Conservation (phyloP, 495 filamentous ascomycete species). For the Cercophora sp. region DNA sequence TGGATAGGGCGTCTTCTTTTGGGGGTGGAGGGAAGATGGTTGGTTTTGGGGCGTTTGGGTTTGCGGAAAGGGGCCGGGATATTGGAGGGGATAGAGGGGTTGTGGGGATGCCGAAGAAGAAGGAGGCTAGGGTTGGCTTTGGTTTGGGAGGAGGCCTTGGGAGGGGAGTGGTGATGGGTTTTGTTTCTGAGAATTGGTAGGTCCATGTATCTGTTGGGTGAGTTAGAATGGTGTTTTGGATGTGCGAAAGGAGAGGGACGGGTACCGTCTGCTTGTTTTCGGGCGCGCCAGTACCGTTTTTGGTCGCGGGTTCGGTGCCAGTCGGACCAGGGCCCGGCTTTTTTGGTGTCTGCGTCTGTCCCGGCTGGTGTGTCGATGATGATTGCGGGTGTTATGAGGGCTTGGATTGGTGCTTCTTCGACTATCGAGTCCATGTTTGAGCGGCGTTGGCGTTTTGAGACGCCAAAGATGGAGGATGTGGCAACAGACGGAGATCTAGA, state of each 20-base stretch:
- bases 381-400: background rate
- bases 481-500: background rate
- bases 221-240: background rate
- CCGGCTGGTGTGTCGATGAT: background rate
- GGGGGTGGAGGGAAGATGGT: background rate
- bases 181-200: slow-evolving; percentile 1
- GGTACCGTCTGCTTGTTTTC: slow-evolving; percentile 1
- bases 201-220: background rate
- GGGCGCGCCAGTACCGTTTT: slow-evolving; percentile 1
- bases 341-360: background rate
- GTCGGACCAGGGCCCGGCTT: slow-evolving; percentile 7
- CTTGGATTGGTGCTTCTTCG: background rate
- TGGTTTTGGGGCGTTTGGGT: background rate
- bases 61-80: background rate
- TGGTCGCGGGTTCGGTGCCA: slow-evolving; percentile 6
- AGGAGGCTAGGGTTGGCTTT: slow-evolving; percentile 7
- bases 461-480: background rate
- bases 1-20: background rate
- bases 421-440: slow-evolving; percentile 1
- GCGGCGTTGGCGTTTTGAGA: background rate
- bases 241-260: background rate
- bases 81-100: background rate
- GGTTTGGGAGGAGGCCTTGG: background rate
- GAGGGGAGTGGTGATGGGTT: background rate
- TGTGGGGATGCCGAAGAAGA: slow-evolving; percentile 8